Evolutionary conservation across 768 basidiomycete species (phyloP).

Genomic region (Rhodocollybia butyracea): DNA sequence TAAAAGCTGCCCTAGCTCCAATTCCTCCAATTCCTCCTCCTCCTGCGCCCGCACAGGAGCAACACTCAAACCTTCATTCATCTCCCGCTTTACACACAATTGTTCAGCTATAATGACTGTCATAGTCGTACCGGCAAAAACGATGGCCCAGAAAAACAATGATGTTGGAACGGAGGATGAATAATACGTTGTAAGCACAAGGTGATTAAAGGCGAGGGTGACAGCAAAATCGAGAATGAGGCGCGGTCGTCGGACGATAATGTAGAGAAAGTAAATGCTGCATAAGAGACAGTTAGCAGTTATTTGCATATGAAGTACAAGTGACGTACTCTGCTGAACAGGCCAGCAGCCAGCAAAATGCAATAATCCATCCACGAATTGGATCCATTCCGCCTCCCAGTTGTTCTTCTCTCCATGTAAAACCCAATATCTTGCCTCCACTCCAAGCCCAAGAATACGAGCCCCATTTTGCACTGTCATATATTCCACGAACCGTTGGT

Average conservation of each 20-base stretch:
- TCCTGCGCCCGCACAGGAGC: constrained; percentile 46
- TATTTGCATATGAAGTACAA: not conserved
- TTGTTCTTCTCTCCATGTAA: constrained; percentile 46
- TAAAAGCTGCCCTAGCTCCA: constrained; percentile 48
- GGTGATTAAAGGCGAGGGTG: constrained; percentile 88
- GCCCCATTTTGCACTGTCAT: constrained; percentile 63
- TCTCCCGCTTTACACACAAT: constrained; percentile 85
- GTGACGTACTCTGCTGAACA: constrained; percentile 79
- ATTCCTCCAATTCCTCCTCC: constrained; percentile 55
- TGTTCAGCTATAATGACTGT: constrained; percentile 87
- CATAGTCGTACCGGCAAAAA: constrained; percentile 65
- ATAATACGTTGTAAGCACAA: constrained; percentile 93
- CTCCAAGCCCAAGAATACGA: constrained; percentile 76
- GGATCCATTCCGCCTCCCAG: constrained; percentile 77
- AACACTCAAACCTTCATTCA: constrained; percentile 77
- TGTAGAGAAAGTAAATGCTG: constrained; percentile 79
- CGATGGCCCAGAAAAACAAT: constrained; percentile 87
- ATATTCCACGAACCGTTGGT: constrained; percentile 67
- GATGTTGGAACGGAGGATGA: constrained; percentile 81
- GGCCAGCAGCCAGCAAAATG: constrained; percentile 79
- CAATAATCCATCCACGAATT: constrained; percentile 87
- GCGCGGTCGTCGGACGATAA: constrained; percentile 85
- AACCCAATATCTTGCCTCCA: constrained; percentile 72
- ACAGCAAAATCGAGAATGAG: constrained; percentile 93
- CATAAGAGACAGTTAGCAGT: constrained; percentile 1